Base-by-base conservation (phyloP, 2,329 filamentous ascomycete species). In the Myriosclerotinia scirpicola region DNA sequence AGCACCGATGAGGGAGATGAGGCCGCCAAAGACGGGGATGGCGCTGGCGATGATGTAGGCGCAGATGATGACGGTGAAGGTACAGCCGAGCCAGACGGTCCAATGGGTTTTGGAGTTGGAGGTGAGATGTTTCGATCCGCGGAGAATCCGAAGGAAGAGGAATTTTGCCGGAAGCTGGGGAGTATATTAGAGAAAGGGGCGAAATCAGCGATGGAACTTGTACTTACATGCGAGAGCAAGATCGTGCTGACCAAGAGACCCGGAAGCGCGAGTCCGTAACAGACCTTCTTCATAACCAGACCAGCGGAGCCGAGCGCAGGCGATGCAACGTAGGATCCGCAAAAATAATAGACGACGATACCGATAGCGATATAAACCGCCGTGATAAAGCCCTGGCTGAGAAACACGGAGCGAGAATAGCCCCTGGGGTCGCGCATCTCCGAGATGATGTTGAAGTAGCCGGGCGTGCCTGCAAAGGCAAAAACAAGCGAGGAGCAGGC, bases 391-490 rank as follows among this genome's bases (percentile, higher is more conserved):
- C 53, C 30, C 36, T 48, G 40, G 40, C 63, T 58, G 17, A 82
- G 75, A 72, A 82, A 87, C 0, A 89, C 79, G 0, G 87, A 82
- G 74, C 87, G 88, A 68, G 81, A 81, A 75, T 84, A 89, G 70
- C 88, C 84, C 26, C 79, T 79, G 0, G 87, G 86, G 40, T 81
- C 79, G 53, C 78, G 79, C 86, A 90, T 90, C 77, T 90, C 87
- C 0, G 83, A 84, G 64, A 89, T 89, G 67, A 90, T 84, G 5
- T 86, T 85, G 1, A 89, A 77, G 72, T 88, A 89, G 1, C 85
- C 84, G 0, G 82, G 84, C 0, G 85, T 87, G 22, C 83, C 85
- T 0, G 85, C 83, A 8, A 81, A 82, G 2, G 84, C 85, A 66
- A 84, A 82, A 76, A 88, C 87, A 69, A 89, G 87, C 2, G 84